These are phyloP conservation scores for Cichorium intybus DNA, from an alignment of 140 eudicot genomes.

Conservation along the genomic window DNA sequence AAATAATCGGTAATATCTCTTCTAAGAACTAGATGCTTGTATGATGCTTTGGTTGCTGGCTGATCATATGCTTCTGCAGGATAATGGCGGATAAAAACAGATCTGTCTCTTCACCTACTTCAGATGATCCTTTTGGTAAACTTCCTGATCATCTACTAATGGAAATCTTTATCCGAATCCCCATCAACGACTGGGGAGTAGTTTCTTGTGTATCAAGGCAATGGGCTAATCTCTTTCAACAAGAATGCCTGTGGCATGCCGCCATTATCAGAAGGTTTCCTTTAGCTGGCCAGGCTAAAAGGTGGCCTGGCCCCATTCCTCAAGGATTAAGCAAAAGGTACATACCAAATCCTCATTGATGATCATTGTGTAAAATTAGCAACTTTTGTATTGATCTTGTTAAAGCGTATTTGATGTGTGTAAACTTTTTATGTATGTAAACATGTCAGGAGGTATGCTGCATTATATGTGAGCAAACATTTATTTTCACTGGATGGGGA, in stretches of 20 bases:
- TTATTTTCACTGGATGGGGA: conserved; percentile 40
- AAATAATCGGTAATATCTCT: background rate
- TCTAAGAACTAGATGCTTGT: background rate
- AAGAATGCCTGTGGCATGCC: conserved; percentile 56
- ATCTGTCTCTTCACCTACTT: conserved; percentile 2
- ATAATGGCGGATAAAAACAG: conserved; percentile 32
- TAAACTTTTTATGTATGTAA: background rate
- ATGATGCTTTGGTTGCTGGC: background rate
- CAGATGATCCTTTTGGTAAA: conserved; percentile 33
- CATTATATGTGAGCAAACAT: conserved; percentile 45
- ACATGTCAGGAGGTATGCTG: conserved; percentile 55
- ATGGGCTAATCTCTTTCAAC: conserved; percentile 50
- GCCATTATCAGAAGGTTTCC: conserved; percentile 47
- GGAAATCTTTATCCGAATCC: conserved; percentile 56
- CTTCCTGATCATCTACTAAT: conserved; percentile 59
- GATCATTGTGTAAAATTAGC: no score
- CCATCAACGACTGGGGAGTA: conserved; percentile 42
- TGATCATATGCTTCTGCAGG: background rate
- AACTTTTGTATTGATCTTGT: no score
- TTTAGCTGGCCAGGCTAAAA: conserved; percentile 35
- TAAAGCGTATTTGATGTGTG: no score
- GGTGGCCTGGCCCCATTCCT: conserved; percentile 75
- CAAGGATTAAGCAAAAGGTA: conserved; percentile 59
- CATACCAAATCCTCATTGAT: background rate
- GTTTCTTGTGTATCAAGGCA: conserved; percentile 47